phyloP scores from a whole-genome alignment of 805 yeast genomes.

The Nematodospora valgi region DNA sequence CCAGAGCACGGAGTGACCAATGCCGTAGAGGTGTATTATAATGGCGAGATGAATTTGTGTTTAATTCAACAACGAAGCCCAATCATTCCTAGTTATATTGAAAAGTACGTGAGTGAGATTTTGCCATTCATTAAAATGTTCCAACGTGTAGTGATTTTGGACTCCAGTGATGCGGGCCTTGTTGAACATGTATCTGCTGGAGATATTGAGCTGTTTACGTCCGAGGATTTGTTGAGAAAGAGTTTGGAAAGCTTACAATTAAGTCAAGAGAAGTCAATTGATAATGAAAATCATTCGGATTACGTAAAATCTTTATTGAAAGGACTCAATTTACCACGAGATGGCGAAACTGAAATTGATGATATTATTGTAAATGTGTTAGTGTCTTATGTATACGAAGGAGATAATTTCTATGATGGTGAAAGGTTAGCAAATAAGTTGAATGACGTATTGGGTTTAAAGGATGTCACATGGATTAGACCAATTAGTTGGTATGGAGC shows the following conservation, averaged over 20 bases:
- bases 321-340: conserved; percentile 5
- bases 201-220: conserved; percentile 22
- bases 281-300: conserved; percentile 10
- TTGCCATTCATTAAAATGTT: conserved; percentile 42
- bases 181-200: conserved; percentile 21
- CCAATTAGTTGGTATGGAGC: conserved; percentile 86
- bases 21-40: conserved; percentile 60
- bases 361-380: conserved; percentile 4
- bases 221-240: conserved; percentile 28
- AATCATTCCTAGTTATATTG: conserved; percentile 59
- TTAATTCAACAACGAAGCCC: conserved; percentile 86
- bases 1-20: background rate
- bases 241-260: conserved; percentile 29
- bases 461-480: conserved; percentile 31
- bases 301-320: conserved; percentile 10
- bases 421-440: conserved; percentile 42
- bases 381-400: conserved; percentile 63
- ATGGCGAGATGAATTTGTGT: conserved; percentile 39
- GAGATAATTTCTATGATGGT: conserved; percentile 82
- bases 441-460: conserved; percentile 18
- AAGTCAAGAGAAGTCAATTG: conserved; percentile 9
- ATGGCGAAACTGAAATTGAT: background rate
- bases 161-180: conserved; percentile 70
- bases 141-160: conserved; percentile 51
- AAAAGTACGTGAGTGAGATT: conserved; percentile 49